A percentile compares a stretch with the other conserved stretches of the same genome.
These are phyloP conservation scores for Paramecium octaurelia DNA, from an alignment of 73 alveolate species.

Conservation along the genomic window DNA sequence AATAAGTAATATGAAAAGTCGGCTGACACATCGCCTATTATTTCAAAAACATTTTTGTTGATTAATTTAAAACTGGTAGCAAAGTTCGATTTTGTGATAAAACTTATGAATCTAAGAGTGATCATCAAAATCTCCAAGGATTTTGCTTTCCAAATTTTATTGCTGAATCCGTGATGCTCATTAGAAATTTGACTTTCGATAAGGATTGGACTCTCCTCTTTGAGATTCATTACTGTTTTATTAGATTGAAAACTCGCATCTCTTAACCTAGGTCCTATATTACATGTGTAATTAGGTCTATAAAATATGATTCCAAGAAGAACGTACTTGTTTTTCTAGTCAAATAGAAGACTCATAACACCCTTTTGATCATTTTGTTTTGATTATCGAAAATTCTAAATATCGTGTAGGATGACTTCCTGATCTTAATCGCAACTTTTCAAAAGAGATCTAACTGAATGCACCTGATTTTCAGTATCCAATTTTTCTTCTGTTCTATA, in stretches of 20 bases:
- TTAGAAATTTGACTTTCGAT: neutral
- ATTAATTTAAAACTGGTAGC: constrained; percentile 23
- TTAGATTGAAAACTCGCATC: neutral
- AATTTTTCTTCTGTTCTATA: neutral
- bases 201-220: neutral
- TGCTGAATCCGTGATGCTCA: neutral
- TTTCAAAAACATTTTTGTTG: neutral
- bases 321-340: neutral
- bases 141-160: neutral
- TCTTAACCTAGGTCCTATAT: neutral
- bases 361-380: neutral
- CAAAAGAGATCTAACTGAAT: neutral
- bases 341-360: neutral
- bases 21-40: constrained; percentile 25
- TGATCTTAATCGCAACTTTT: neutral
- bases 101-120: neutral
- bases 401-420: neutral
- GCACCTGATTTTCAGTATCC: neutral
- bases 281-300: neutral
- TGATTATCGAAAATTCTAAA: neutral
- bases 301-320: neutral
- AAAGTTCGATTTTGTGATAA: constrained; percentile 39
- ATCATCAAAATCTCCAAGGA: neutral
- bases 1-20: neutral
- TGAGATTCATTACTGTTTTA: neutral